These are phyloP conservation scores for Petunia secreta DNA, from an alignment of 257 asterid species.

Conservation along the genomic window DNA sequence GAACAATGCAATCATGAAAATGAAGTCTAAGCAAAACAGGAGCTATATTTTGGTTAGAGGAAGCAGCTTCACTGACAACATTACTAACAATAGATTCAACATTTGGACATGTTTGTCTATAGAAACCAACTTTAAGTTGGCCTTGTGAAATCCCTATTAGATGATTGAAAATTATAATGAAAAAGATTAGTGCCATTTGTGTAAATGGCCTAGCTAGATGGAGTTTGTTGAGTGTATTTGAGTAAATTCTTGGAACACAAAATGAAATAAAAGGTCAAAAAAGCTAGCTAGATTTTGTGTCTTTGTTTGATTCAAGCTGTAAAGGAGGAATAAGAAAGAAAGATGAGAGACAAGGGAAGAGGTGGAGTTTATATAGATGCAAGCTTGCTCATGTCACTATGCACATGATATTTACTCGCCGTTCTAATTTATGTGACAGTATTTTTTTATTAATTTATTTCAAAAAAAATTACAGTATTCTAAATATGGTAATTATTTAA, in stretches of 20 bases:
- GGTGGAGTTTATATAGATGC: neutral
- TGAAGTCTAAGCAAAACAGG: constrained; percentile 74
- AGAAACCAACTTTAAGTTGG: constrained; percentile 65
- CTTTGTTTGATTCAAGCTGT: neutral
- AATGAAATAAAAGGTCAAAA: too few relatives aligned
- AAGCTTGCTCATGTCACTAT: neutral
- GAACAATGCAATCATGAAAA: constrained; percentile 85
- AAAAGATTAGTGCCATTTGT: neutral
- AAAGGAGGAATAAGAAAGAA: neutral
- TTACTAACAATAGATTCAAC: constrained; percentile 60
- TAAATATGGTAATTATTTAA: too few relatives aligned
- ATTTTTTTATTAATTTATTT: too few relatives aligned
- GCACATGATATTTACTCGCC: neutral
- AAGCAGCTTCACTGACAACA: constrained; percentile 51
- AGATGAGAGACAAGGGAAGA: neutral
- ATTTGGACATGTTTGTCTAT: constrained; percentile 58
- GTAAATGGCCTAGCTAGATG: neutral
- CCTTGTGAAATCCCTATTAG: constrained; percentile 38
- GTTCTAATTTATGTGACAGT: neutral
- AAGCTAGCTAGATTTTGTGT: neutral
- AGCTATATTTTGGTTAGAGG: constrained; percentile 40
- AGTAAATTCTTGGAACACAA: neutral
- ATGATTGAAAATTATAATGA: constrained; percentile 21
- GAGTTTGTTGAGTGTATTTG: neutral
- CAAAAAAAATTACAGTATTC: too few relatives aligned